These are phyloP conservation scores for Ilex asprella DNA, from an alignment of 257 asterid species.

Conservation along the genomic window DNA sequence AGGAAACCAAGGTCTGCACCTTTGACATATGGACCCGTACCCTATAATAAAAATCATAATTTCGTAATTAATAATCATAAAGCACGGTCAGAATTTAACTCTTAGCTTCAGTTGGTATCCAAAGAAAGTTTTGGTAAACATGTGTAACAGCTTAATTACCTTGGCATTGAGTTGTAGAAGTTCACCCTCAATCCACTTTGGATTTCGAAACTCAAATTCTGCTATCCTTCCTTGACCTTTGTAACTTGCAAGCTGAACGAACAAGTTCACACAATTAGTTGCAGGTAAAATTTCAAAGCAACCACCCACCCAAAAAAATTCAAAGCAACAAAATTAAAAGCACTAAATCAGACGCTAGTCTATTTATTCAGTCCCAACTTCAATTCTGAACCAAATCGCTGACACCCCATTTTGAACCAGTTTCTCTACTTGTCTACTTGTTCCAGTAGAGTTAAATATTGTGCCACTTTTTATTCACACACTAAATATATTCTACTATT, in stretches of 20 bases:
- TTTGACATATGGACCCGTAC: slow-evolving; percentile 39
- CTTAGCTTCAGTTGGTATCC: background rate
- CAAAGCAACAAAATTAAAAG: too few species aligned
- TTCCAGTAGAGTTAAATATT: too few species aligned
- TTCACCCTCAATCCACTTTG: slow-evolving; percentile 94
- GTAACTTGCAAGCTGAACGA: slow-evolving; percentile 67
- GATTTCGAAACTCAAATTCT: slow-evolving; percentile 74
- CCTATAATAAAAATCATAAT: slow-evolving; percentile 36
- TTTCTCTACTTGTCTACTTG: too few species aligned
- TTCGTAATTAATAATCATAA: background rate
- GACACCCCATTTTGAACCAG: background rate
- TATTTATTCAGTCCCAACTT: too few species aligned
- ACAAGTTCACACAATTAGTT: slow-evolving; percentile 7
- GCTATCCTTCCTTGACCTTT: slow-evolving; percentile 93
- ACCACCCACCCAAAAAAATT: too few species aligned
- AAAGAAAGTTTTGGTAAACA: background rate
- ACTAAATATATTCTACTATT: background rate
- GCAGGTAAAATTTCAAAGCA: slow-evolving; percentile 4
- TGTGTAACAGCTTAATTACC: slow-evolving; percentile 29
- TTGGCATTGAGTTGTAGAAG: slow-evolving; percentile 84
- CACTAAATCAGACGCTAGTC: too few species aligned
- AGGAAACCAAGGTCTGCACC: slow-evolving; percentile 80
- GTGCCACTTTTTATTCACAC: background rate
- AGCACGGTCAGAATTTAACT: background rate
- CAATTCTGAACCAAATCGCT: too few species aligned